Evolutionary conservation across 2,329 filamentous ascomycete genomes (phyloP), one percentile per base, ranked within the genome.

Genomic region (Fusarium nisikadoi): DNA sequence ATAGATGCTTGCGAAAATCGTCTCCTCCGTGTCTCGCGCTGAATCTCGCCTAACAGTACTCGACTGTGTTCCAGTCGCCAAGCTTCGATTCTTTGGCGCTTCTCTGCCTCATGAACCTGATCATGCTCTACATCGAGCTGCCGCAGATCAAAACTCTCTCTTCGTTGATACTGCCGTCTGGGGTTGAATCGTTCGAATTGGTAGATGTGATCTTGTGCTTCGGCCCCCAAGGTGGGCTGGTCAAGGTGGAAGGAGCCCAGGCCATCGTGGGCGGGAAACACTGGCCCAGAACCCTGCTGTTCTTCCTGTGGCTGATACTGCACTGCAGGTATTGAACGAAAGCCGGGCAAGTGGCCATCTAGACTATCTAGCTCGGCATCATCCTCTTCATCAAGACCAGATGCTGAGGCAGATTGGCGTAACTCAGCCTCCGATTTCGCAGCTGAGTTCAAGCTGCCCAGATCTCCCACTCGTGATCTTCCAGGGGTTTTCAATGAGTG

Each of bases 21-120:
- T 64, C 92, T 88, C 64, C 92, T 87, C 69, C 86, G 85, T 61
- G 94, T 97, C 82, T 97, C 94, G 69, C 90, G 92, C 81, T 97
- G 93, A 52, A 98, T 95, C 81, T 98, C 94, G 62, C 97, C 93
- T 38, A 98, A 81, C 33, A 99, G 84, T 16, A 94, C 90, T 65
- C 90, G 89, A 80, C 94, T 97, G 80, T 99, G 95, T 78, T 98
- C 95, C 78, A 97, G 83, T 62, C 95, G 89, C 96, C 96, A 99
- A 56, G 90, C 89, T 81, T 98, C 95, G 78, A 99, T 97, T 67
- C 95, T 89, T 75, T 91, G 90, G 79, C 91, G 92, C 78, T 92
- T 91, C 74, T 97, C 94, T 43, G 88, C 85, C 71, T 94, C 92
- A 43, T 91, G 88, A 33, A 86, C 82, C 39, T 85, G 83, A 45